Conservation (phyloP, 331 rosid species). For the Malus hybrid region DNA sequence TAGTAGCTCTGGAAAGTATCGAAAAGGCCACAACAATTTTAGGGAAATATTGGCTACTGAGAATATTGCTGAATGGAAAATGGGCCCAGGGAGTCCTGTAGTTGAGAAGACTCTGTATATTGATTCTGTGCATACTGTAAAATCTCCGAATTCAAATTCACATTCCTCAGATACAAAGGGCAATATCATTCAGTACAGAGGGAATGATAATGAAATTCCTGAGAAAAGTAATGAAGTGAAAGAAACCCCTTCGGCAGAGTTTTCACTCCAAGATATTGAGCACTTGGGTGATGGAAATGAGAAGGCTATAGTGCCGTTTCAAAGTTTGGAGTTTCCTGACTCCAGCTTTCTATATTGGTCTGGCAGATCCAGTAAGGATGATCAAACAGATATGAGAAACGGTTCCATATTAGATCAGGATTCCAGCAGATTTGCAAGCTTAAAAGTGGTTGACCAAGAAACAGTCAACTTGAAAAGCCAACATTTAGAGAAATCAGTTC, state of each 20-base stretch:
- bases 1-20: slow-evolving; percentile 23
- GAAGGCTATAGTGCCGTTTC: slow-evolving; percentile 20
- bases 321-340: slow-evolving; percentile 31
- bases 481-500: slow-evolving; percentile 8
- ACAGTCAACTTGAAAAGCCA: slow-evolving; percentile 19
- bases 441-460: slow-evolving; percentile 17
- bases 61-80: slow-evolving; percentile 20
- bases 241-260: slow-evolving; percentile 20
- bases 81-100: slow-evolving; percentile 33
- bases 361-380: slow-evolving; percentile 19
- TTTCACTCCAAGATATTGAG: slow-evolving; percentile 35
- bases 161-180: slow-evolving; percentile 32
- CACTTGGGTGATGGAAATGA: slow-evolving; percentile 15
- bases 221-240: slow-evolving; percentile 22
- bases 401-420: slow-evolving; percentile 19
- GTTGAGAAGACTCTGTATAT: slow-evolving; percentile 75
- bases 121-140: slow-evolving; percentile 44
- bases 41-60: slow-evolving; percentile 24
- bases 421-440: slow-evolving; percentile 15
- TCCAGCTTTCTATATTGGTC: slow-evolving; percentile 22
- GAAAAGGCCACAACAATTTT: slow-evolving; percentile 27
- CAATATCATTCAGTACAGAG: slow-evolving; percentile 13
- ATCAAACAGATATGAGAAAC: slow-evolving; percentile 17
- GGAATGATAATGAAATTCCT: slow-evolving; percentile 16
- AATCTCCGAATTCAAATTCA: slow-evolving; percentile 35